These are phyloP conservation scores for Globisporangium polare DNA, from an alignment of 352 stramenopile species.

Conservation along the genomic window DNA sequence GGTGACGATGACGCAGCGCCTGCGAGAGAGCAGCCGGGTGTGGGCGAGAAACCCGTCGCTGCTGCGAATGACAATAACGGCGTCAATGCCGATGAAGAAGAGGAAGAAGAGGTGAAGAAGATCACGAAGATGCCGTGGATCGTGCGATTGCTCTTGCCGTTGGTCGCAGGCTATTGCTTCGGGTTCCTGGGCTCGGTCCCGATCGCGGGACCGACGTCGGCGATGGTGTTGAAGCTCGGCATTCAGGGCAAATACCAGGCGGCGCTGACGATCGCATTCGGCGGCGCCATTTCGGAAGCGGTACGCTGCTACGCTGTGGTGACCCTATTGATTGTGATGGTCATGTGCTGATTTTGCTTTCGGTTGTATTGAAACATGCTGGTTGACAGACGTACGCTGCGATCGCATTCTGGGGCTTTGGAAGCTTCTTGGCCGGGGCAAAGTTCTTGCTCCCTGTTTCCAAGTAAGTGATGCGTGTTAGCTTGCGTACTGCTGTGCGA, in stretches of 20 bases:
- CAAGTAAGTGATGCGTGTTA: slow-evolving; percentile 47
- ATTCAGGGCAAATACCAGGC: slow-evolving; percentile 85
- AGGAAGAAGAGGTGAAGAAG: background rate
- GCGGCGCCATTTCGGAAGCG: slow-evolving; percentile 79
- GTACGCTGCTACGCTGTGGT: slow-evolving; percentile 23
- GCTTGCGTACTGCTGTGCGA: background rate
- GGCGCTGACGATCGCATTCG: slow-evolving; percentile 75
- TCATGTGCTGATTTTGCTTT: slow-evolving; percentile 4
- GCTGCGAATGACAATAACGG: slow-evolving; percentile 11
- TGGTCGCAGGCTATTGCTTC: slow-evolving; percentile 80
- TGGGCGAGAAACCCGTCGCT: background rate
- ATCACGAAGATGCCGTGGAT: slow-evolving; percentile 34
- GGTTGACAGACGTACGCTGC: slow-evolving; percentile 70
- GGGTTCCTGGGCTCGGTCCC: slow-evolving; percentile 84
- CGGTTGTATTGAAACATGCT: slow-evolving; percentile 3
- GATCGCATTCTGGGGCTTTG: slow-evolving; percentile 88
- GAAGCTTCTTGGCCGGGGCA: slow-evolving; percentile 78
- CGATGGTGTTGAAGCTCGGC: slow-evolving; percentile 85
- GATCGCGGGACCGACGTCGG: slow-evolving; percentile 77
- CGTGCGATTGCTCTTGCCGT: slow-evolving; percentile 60
- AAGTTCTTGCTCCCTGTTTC: slow-evolving; percentile 82
- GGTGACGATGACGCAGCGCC: background rate
- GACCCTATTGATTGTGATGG: background rate
- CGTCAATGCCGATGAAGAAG: slow-evolving; percentile 8
- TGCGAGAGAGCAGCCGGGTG: slow-evolving; percentile 1